A percentile compares a stretch with the other conserved stretches of the same genome.
Evolutionary conservation across 176 grass and related monocot genomes (phyloP).

Genomic region (Eragrostis nindensis): DNA sequence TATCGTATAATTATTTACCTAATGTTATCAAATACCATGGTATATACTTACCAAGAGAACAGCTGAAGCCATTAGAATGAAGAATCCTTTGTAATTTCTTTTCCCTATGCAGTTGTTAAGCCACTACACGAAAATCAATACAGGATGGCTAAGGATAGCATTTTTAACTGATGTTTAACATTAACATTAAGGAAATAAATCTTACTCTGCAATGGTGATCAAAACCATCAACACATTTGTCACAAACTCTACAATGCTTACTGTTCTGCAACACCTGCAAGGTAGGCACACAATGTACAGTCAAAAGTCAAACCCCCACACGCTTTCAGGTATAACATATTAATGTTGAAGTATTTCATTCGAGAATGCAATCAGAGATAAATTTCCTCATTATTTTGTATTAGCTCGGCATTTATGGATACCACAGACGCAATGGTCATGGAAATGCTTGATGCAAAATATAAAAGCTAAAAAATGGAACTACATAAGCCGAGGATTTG

Average conservation of each 20-base stretch:
- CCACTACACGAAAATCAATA: conserved; percentile 54
- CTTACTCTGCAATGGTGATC: conserved; percentile 88
- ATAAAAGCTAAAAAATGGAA: not conserved
- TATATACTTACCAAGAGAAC: conserved; percentile 66
- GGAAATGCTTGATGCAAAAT: not conserved
- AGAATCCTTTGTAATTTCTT: conserved; percentile 75
- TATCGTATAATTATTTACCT: not conserved
- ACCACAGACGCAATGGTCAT: not conserved
- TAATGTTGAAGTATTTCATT: not conserved
- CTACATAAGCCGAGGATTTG: not conserved
- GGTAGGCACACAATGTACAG: not conserved
- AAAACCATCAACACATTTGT: conserved; percentile 85
- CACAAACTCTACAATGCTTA: conserved; percentile 88
- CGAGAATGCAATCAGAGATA: not conserved
- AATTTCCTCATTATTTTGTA: not conserved
- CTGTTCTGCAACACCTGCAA: conserved; percentile 77
- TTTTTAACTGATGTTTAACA: not conserved
- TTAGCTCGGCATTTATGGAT: not conserved
- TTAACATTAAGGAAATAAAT: conserved; percentile 4
- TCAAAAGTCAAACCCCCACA: not conserved
- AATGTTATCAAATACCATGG: not conserved
- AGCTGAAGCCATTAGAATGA: conserved; percentile 72
- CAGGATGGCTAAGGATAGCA: not conserved
- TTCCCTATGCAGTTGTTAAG: conserved; percentile 88
- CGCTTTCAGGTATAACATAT: not conserved